Evolutionary conservation across 306 rosid genomes (phyloP), one percentile per base, ranked within the genome.

Genomic region (Glycine soja): DNA sequence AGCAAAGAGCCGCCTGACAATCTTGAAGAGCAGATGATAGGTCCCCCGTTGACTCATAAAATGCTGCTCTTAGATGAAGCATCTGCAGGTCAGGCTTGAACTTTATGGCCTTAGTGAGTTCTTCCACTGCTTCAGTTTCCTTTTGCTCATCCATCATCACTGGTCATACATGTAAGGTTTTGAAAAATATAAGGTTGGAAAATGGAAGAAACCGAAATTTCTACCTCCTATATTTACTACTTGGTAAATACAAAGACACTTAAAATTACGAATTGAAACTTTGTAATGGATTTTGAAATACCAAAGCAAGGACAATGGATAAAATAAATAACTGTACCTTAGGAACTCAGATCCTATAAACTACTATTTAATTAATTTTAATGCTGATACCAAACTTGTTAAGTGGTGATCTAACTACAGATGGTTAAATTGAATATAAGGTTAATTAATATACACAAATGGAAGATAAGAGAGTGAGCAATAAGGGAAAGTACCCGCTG

Each of bases 141-240:
- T 82, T 90, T 83, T 89, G 95, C 76, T 91, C 98, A 88, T 93
- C 98, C 97, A 93, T 93, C 91, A 92, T 58, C 70, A 93, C 98
- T 93, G 89, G 30, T 57, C 71, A 82, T 74, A 81, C 48, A 77
- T 38, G 46, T 42, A 4, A 42, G 9, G 9, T 42, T 42, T 24
- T 42, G 46, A 42, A 42, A 42, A 42, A 42, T 24, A 24, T 42
- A 9, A 42, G 46, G 71, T 36, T 43, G 47, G 14, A 57, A 66
- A 62, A 61, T 32, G 0, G 67, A 30, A 61, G 40, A 61, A 5
- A 62, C 9, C 8, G 2, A 18, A 18, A 42, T 42, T 42, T 42
- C 9, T 42, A 7, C 46, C 46, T 42, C 6, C 2, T 42, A 6
- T 42, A 42, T 42, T 42, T 42, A 42, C 45, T 42, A 42, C 46